Evolutionary conservation across 1,284 basidiomycete species (phyloP), one percentile per base, ranked within the genome.

Genomic region (Gastroboletus turbinatus): DNA sequence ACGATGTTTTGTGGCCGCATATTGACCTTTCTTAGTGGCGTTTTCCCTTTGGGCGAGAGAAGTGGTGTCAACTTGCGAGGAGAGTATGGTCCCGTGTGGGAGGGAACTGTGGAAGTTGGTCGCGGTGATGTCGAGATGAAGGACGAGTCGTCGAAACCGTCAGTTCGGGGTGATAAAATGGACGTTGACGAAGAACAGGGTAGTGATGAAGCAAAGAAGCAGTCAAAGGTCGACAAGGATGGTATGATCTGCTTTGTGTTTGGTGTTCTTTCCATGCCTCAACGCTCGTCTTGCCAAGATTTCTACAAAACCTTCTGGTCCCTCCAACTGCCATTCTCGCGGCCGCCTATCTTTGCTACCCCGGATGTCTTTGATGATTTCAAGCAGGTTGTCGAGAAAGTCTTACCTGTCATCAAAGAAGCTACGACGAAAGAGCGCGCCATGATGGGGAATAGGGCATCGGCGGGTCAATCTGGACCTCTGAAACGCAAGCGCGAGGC

Each of bases 61-160:
- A 94, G 92, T 69, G 93, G 94, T 36, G 93, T 96, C 45, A 96
- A 96, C 70, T 72, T 96, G 59, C 78, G 91, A 40, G 94, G 94
- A 55, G 91, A 93, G 75, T 88, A 88, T 72, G 83, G 92, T 13
- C 81, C 93, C 55, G 76, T 77, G n/a, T 92, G 90, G 90, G 86
- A 90, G 56, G 82, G 83, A 6, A 84, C 86, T 7, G 78, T 76
- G 38, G 73, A 76, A 33, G 56, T 63, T 16, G 67, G 65, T 49
- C 67, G 63, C 23, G 59, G 52, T 19, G 70, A 71, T 45, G 63
- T 59, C 21, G 69, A 66, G 50, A 68, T 70, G 60, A 64, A 58
- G 21, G 68, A 71, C 9, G 65, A 64, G 38, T 53, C 66, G 44
- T 63, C 59, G 14, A 64, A 66, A 50, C 52, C 52, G 1, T 38